A percentile compares a stretch with the other conserved stretches of the same genome.
Evolutionary conservation across 305 asterid species (phyloP).

Genomic region (Striga hermonthica): DNA sequence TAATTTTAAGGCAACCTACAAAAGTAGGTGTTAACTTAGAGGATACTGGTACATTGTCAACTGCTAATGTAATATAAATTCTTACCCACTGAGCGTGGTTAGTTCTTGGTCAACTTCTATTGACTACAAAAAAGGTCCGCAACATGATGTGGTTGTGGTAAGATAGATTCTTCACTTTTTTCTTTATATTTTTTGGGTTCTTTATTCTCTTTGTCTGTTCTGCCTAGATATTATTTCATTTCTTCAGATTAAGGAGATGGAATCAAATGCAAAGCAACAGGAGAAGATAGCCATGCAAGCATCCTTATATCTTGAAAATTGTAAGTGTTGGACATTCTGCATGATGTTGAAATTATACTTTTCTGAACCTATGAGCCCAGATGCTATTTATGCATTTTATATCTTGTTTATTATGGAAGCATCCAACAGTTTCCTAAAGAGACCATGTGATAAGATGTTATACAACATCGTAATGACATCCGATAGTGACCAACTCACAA

Average conservation of each 20-base stretch:
- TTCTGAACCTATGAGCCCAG: constrained; percentile 20
- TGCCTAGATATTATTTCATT: constrained; percentile 28
- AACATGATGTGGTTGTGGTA: neutral
- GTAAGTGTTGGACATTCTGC: constrained; percentile 50
- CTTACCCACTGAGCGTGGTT: constrained; percentile 9
- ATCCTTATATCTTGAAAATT: constrained; percentile 41
- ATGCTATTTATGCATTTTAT: constrained; percentile 20
- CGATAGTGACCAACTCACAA: constrained; percentile 6
- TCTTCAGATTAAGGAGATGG: constrained; percentile 84
- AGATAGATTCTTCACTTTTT: constrained; percentile 18
- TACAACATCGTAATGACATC: neutral
- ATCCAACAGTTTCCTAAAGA: constrained; percentile 18
- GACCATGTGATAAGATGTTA: constrained; percentile 1
- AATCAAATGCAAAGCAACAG: constrained; percentile 62
- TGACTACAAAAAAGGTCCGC: constrained; percentile 16
- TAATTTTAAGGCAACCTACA: constrained; percentile 6
- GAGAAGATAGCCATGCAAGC: constrained; percentile 75
- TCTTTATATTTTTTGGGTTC: constrained; percentile 24
- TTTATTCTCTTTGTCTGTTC: constrained; percentile 25
- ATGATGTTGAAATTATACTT: constrained; percentile 4
- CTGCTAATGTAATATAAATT: neutral
- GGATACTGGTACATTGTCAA: constrained; percentile 1
- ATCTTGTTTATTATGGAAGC: constrained; percentile 19
- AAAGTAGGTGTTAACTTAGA: neutral
- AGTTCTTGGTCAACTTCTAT: constrained; percentile 16